Evolutionary conservation across 192 early-diverging fungal genomes (phyloP).

Genomic region (Coemansia reversa): DNA sequence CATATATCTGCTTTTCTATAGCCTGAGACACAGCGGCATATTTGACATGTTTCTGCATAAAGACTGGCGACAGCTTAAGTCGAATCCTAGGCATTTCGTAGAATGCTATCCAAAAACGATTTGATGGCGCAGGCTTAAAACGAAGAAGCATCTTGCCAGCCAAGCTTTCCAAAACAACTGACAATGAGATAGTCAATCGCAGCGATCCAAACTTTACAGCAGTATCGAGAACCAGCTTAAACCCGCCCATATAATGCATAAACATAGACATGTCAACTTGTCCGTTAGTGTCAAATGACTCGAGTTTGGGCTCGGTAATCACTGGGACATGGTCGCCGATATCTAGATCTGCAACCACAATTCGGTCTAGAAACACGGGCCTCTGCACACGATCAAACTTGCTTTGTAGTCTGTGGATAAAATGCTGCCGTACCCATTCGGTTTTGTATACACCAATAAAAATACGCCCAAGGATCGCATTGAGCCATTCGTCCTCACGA

Average conservation of each 20-base stretch:
- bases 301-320: conserved; percentile 71
- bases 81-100: conserved; percentile 74
- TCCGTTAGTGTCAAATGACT: conserved; percentile 69
- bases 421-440: conserved; percentile 59
- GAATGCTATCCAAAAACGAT: conserved; percentile 85
- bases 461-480: conserved; percentile 77
- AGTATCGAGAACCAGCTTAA: conserved; percentile 72
- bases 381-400: conserved; percentile 62
- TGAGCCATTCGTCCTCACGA: conserved; percentile 74
- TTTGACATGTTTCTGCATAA: conserved; percentile 81
- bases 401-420: conserved; percentile 65
- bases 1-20: conserved; percentile 81
- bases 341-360: conserved; percentile 71
- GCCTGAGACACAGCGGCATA: conserved; percentile 77
- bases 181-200: conserved; percentile 73
- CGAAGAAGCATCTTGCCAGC: conserved; percentile 72
- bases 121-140: conserved; percentile 77
- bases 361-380: conserved; percentile 75
- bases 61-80: conserved; percentile 72
- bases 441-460: conserved; percentile 73
- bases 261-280: conserved; percentile 73
- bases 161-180: conserved; percentile 71
- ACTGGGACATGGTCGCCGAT: conserved; percentile 78
- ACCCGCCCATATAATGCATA: conserved; percentile 77
- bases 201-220: conserved; percentile 63